A percentile compares a stretch with the other conserved stretches of the same genome.
phyloP scores from a whole-genome alignment of 2,329 filamentous ascomycete genomes.

The Aureobasidium sp. region DNA sequence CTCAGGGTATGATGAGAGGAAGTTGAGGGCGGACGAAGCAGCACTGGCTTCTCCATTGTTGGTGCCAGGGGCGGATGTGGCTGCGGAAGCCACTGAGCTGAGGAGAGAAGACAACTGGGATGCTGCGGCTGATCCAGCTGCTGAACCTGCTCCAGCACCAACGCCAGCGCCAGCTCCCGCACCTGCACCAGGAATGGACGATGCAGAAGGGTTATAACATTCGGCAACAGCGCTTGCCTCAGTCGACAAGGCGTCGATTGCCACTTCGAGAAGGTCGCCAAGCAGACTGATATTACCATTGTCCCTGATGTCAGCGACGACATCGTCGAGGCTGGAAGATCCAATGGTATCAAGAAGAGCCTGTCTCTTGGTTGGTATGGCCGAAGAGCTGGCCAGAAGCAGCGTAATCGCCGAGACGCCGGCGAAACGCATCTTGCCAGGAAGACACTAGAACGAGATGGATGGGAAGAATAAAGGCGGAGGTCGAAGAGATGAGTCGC shows the following conservation, averaged over 20 bases:
- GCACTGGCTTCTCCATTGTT: background rate
- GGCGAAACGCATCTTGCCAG: slow-evolving; percentile 12
- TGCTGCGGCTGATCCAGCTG: background rate
- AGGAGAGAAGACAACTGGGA: background rate
- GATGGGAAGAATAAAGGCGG: background rate
- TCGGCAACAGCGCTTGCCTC: slow-evolving; percentile 5
- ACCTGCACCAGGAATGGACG: background rate
- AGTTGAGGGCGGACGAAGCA: background rate
- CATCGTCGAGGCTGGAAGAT: slow-evolving; percentile 3
- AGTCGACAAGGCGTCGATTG: background rate
- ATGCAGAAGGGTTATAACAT: slow-evolving; percentile 4
- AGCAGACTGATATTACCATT: slow-evolving; percentile 12
- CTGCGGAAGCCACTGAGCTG: background rate
- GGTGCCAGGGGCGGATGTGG: background rate
- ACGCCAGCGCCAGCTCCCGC: background rate
- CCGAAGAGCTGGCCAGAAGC: slow-evolving; percentile 12
- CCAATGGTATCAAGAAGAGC: slow-evolving; percentile 11
- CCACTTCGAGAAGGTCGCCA: slow-evolving; percentile 10
- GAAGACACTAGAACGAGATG: background rate
- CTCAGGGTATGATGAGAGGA: background rate
- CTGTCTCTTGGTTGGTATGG: slow-evolving; percentile 10
- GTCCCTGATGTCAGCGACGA: slow-evolving; percentile 1
- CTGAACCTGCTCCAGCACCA: background rate
- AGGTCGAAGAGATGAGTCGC: background rate
- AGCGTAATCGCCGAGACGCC: slow-evolving; percentile 3